These are phyloP conservation scores for Crithidia bombi DNA, from an alignment of 208 protist genomes.

Conservation along the genomic window DNA sequence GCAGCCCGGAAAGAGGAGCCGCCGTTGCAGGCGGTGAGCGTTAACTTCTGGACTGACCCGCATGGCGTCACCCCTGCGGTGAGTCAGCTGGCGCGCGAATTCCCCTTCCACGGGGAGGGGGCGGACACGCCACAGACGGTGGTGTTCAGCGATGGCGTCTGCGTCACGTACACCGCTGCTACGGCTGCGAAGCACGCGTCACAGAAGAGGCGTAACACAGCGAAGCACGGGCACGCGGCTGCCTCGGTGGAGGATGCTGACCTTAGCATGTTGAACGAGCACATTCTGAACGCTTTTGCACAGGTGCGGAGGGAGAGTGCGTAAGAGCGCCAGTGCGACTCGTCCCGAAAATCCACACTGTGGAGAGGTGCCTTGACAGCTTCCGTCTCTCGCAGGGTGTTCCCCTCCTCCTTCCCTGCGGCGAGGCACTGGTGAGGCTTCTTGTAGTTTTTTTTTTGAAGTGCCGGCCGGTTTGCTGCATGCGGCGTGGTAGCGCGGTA, in stretches of 20 bases:
- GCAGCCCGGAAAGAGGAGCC: constrained; percentile 9
- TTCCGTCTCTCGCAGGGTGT: too few relatives aligned
- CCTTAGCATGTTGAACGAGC: constrained; percentile 75
- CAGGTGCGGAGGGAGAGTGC: constrained; percentile 42
- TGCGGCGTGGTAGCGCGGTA: too few relatives aligned
- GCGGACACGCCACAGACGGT: constrained; percentile 51
- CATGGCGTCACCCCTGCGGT: constrained; percentile 30
- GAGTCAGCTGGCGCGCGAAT: constrained; percentile 44
- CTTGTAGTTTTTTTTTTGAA: neutral
- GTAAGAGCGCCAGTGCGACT: neutral
- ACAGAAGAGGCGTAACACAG: constrained; percentile 33
- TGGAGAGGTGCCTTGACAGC: too few relatives aligned
- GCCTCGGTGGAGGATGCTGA: constrained; percentile 57
- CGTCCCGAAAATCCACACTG: neutral
- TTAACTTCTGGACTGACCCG: constrained; percentile 78
- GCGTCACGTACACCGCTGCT: constrained; percentile 75
- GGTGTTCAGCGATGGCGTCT: constrained; percentile 75
- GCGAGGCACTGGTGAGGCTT: too few relatives aligned
- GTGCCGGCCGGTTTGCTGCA: neutral
- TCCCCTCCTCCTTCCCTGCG: too few relatives aligned
- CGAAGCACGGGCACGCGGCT: constrained; percentile 18
- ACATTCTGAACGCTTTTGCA: constrained; percentile 82
- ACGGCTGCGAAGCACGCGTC: constrained; percentile 55
- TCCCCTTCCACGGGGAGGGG: constrained; percentile 47
- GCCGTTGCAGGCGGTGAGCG: constrained; percentile 54